Conservation (phyloP, 176 grass and related monocot species). For the Triticum dicoccoides region DNA sequence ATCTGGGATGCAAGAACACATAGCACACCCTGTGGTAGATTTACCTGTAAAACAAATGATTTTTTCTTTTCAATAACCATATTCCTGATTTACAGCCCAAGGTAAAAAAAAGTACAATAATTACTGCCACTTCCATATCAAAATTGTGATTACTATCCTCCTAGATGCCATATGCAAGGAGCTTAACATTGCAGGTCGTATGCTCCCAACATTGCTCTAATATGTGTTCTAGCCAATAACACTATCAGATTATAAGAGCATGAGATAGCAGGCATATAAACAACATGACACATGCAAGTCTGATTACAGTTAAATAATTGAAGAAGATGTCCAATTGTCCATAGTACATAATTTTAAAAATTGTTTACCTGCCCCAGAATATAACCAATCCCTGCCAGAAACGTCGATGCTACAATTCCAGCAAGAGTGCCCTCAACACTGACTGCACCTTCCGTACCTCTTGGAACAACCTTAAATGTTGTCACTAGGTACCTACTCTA, state of each 20-base stretch:
- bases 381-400: conserved; percentile 73
- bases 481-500: conserved; percentile 90
- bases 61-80: not conserved
- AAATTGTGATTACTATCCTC: not conserved
- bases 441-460: conserved; percentile 86
- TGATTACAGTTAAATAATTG: not conserved
- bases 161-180: not conserved
- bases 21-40: conserved; percentile 50
- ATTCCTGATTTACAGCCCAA: not conserved
- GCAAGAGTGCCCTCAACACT: conserved; percentile 87
- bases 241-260: not conserved
- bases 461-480: conserved; percentile 87
- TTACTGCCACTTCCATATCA: not conserved
- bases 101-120: not conserved
- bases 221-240: not conserved
- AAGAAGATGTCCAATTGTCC: not conserved
- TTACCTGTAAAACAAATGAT: conserved; percentile 37
- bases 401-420: conserved; percentile 63
- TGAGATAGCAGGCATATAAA: not conserved
- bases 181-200: not conserved
- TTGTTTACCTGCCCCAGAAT: conserved; percentile 64
- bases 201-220: not conserved
- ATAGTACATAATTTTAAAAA: not conserved
- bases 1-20: conserved; percentile 94
- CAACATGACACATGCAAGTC: not conserved